These are phyloP conservation scores for Hebeloma cylindrosporum DNA, from an alignment of 768 basidiomycete genomes.

Conservation along the genomic window DNA sequence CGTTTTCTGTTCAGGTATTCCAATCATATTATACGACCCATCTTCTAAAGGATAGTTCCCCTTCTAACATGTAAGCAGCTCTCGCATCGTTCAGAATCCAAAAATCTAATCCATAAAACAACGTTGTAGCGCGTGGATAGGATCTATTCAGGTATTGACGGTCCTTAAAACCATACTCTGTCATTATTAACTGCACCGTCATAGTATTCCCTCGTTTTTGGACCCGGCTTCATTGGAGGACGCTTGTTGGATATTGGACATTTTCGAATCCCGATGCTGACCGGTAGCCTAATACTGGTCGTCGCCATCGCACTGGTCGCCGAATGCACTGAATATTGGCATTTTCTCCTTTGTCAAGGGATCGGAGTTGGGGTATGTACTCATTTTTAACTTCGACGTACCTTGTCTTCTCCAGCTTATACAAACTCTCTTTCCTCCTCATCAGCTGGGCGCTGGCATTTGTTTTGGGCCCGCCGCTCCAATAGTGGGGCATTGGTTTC, in stretches of 20 bases:
- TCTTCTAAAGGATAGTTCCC: conserved; percentile 45
- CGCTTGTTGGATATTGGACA: conserved; percentile 75
- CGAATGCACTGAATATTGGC: conserved; percentile 75
- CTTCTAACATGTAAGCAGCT: conserved; percentile 73
- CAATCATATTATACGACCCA: conserved; percentile 68
- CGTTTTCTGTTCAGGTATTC: conserved; percentile 64
- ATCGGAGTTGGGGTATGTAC: conserved; percentile 61
- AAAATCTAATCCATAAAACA: no score
- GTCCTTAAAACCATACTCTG: no score
- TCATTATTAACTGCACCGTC: no score
- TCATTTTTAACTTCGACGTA: no score
- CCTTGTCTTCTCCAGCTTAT: neutral
- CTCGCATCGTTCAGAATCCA: no score
- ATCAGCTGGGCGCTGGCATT: conserved; percentile 49
- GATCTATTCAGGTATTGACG: conserved; percentile 74
- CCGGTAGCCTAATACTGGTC: conserved; percentile 51
- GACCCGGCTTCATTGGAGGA: conserved; percentile 63
- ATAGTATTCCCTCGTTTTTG: conserved; percentile 66
- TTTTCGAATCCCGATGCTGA: conserved; percentile 49
- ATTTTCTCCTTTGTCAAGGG: conserved; percentile 76
- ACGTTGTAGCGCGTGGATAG: conserved; percentile 75
- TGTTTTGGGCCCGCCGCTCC: conserved; percentile 63
- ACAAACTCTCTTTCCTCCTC: neutral
- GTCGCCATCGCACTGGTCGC: conserved; percentile 61
- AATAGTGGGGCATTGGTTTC: conserved; percentile 74